Conservation (phyloP, 2,329 filamentous ascomycete genomes). For the Fusarium sp. region DNA sequence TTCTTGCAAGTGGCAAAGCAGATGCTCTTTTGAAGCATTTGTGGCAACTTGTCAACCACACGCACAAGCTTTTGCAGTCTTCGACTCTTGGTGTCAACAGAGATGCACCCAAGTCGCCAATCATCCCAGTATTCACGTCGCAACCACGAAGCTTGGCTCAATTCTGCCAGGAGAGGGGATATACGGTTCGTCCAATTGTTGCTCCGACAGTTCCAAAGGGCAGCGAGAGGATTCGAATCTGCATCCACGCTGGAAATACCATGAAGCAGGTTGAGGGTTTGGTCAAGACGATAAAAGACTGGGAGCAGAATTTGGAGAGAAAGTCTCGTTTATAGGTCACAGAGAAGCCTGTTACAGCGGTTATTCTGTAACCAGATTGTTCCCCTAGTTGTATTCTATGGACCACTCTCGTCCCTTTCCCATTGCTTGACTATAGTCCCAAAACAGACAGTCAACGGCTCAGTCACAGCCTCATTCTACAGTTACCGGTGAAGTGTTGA, state of each 20-base stretch:
- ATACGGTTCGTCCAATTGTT: conserved; percentile 74
- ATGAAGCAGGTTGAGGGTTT: conserved; percentile 66
- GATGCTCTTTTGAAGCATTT: conserved; percentile 49
- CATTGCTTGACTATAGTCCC: neutral
- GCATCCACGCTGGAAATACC: conserved; percentile 76
- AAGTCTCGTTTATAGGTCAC: neutral
- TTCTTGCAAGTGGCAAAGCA: conserved; percentile 64
- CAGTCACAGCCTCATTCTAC: neutral
- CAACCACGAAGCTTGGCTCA: conserved; percentile 69
- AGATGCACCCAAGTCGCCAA: conserved; percentile 65
- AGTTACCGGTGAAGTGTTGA: neutral
- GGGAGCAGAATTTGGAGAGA: conserved; percentile 48
- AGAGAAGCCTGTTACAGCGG: no score
- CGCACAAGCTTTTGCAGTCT: conserved; percentile 59
- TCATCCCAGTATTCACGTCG: conserved; percentile 71
- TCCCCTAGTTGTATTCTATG: no score
- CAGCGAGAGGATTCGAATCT: conserved; percentile 73
- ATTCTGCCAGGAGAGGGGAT: conserved; percentile 69
- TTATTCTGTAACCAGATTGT: no score
- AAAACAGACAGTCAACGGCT: neutral
- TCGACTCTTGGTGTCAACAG: conserved; percentile 51
- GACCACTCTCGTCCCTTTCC: no score
- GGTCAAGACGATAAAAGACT: conserved; percentile 59
- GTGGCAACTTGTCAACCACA: conserved; percentile 49
- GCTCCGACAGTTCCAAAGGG: conserved; percentile 75